Conservation (phyloP, 2,329 filamentous ascomycete species). For the Colletotrichum australisinense region DNA sequence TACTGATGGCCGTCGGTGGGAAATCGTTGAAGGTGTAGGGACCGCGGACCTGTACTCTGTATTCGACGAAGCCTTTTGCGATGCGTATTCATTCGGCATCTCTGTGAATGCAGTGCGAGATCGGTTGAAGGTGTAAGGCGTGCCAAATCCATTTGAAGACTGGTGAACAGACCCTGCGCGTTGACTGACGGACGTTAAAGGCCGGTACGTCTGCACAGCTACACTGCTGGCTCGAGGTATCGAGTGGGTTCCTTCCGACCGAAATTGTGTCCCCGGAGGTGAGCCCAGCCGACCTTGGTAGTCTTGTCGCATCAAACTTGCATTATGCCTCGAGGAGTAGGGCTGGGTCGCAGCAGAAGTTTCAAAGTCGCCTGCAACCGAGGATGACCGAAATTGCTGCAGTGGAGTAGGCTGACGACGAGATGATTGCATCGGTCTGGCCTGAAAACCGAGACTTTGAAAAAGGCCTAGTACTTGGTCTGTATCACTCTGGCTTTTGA, state of each 20-base stretch:
- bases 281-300: not conserved
- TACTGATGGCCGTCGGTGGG: not conserved
- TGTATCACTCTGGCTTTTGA: conserved; percentile 5
- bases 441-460: not conserved
- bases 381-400: not conserved
- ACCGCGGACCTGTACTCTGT: not conserved
- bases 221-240: not conserved
- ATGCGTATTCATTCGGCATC: not conserved
- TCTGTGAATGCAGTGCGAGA: not conserved
- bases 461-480: not conserved
- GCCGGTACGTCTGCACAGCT: not conserved
- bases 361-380: not conserved
- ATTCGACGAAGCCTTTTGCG: not conserved
- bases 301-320: not conserved
- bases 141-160: not conserved
- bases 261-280: not conserved
- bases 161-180: not conserved
- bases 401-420: not conserved
- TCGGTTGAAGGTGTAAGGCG: not conserved
- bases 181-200: not conserved
- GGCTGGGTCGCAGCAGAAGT: not conserved
- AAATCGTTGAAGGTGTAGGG: not conserved
- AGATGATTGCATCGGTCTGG: not conserved
- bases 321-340: not conserved
- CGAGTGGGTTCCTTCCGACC: not conserved